Base-by-base conservation (phyloP, 805 yeast genomes). In the Ogataea zsoltii region DNA sequence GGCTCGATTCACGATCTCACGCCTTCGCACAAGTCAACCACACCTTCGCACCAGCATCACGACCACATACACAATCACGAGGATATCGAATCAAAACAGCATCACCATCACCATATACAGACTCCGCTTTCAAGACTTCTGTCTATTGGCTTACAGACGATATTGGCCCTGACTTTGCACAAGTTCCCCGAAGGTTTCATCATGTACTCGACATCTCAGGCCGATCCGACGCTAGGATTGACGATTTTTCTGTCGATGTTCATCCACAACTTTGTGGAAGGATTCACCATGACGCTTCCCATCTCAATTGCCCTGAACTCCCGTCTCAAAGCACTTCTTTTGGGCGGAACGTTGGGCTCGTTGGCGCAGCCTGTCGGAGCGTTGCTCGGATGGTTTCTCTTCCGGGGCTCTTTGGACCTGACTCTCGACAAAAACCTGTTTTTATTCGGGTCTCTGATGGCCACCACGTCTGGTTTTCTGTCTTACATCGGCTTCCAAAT, bases 141-240 rank as follows among this genome's bases (percentile, higher is more conserved):
- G 10, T 79, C 96, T 4, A 89, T 92, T 46, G 97, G 97, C 3
- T 63, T 94, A 17, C 97, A 94, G 63, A 92, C 98, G 0, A 82
- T 91, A 6, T 63, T 91, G 41, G 98, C 96, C 0, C 80, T 92
- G 23, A 79, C 95, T 0, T 67, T 94, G 23, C 99, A 92, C 68
- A 91, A 94, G 62, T 74, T 92, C 19, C 99, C 99, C 0, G 99
- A 92, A 66, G 99, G 99, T 0, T 88, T 92, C 58, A 82, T 92
- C 44, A 85, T 95, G 37, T 92, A 79, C 62, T 86, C 85, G 28
- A 90, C 94, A 0, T 75, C 89, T 2, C 70, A 71, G 46, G 82
- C 81, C 0, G 87, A 85, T 58, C 80, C 85, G 1, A 67, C 74
- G 47, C 67, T 90, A 21, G 97, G 98, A 0, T 56, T 89, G 16